Percentiles rank a stretch among this genome's conserved stretches.
phyloP scores from a whole-genome alignment of 1,284 basidiomycete species.

The Megacollybia platyphylla region DNA sequence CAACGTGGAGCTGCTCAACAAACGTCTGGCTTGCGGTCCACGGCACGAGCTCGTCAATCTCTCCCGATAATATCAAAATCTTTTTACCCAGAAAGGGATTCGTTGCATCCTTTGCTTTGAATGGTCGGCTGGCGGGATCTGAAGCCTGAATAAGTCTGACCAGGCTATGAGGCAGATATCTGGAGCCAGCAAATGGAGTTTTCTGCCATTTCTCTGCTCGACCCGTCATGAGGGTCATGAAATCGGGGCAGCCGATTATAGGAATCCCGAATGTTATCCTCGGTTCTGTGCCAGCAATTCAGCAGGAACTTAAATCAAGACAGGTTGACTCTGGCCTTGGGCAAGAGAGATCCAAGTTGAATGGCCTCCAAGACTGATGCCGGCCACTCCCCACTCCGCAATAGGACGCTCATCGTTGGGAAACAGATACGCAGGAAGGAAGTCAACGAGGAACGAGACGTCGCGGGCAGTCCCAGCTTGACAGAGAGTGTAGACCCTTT shows the following conservation, averaged over 20 bases:
- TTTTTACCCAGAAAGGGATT: conserved; percentile 62
- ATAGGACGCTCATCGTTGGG: conserved; percentile 56
- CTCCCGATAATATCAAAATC: conserved; percentile 60
- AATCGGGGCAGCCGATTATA: conserved; percentile 74
- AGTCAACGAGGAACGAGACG: conserved; percentile 72
- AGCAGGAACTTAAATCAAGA: not conserved
- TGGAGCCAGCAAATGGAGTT: conserved; percentile 25
- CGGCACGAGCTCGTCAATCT: conserved; percentile 44
- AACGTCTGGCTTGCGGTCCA: conserved; percentile 44
- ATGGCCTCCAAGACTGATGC: conserved; percentile 72
- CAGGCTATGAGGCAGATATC: conserved; percentile 47
- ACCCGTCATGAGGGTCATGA: conserved; percentile 41
- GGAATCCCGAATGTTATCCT: conserved; percentile 63
- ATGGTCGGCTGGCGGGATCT: conserved; percentile 30
- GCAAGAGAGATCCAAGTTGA: conserved; percentile 59
- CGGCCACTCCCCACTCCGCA: conserved; percentile 55
- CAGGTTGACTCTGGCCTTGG: conserved; percentile 29
- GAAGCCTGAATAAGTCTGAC: conserved; percentile 27
- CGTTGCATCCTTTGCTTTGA: conserved; percentile 16
- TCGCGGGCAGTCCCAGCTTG: conserved; percentile 66
- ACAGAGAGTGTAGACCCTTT: no score
- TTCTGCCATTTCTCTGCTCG: conserved; percentile 40
- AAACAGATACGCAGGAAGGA: conserved; percentile 69
- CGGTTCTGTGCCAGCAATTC: conserved; percentile 35
- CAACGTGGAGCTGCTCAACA: conserved; percentile 40